Conservation (phyloP, 1,284 basidiomycete genomes). For the Cutaneotrichosporon curvatum region DNA sequence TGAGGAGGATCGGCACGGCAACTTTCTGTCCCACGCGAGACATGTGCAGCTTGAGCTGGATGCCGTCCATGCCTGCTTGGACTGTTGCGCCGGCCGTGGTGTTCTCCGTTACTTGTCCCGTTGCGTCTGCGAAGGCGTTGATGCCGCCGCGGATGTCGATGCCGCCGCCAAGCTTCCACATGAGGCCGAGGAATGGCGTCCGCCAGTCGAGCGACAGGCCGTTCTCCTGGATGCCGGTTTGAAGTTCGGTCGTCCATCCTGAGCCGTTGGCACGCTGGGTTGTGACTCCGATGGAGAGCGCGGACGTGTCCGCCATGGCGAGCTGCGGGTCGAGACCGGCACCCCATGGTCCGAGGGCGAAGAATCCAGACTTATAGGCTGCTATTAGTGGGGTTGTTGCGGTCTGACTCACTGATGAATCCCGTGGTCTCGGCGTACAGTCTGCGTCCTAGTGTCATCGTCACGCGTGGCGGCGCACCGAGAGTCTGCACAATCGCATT, state of each 20-base stretch:
- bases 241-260: conserved; percentile 43
- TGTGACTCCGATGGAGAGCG: conserved; percentile 41
- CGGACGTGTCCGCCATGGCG: conserved; percentile 23
- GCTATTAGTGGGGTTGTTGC: neutral
- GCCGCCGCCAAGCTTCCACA: conserved; percentile 45
- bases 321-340: conserved; percentile 18
- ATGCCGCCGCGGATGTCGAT: conserved; percentile 22
- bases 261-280: conserved; percentile 24
- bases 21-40: conserved; percentile 53
- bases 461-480: conserved; percentile 44
- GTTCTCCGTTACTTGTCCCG: conserved; percentile 36
- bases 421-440: conserved; percentile 45
- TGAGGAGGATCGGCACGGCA: conserved; percentile 54
- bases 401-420: conserved; percentile 34
- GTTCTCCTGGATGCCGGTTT: conserved; percentile 30
- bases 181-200: conserved; percentile 47
- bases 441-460: conserved; percentile 47
- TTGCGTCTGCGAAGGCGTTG: conserved; percentile 37
- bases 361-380: conserved; percentile 48
- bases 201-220: conserved; percentile 44
- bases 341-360: conserved; percentile 47
- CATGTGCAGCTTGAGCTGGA: conserved; percentile 26
- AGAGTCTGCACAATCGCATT: conserved; percentile 34
- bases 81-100: conserved; percentile 32
- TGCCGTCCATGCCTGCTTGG: conserved; percentile 24